A percentile compares a stretch with the other conserved stretches of the same genome.
Evolutionary conservation across 257 asterid genomes (phyloP).

Genomic region (Nicotiana benthamiana): DNA sequence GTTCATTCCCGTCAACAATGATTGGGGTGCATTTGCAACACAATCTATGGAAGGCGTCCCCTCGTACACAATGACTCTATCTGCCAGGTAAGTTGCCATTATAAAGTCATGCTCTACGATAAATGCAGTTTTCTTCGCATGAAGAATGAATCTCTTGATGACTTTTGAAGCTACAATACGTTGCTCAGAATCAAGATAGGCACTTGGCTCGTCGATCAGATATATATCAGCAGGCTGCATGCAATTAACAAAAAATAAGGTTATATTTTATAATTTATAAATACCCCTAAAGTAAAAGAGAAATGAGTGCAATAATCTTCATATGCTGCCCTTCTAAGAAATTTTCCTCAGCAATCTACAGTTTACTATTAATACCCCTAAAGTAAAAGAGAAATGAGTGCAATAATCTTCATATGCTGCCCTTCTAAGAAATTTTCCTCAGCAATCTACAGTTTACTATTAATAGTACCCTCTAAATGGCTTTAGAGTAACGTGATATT

Average conservation of each 20-base stretch:
- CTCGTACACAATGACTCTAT: conserved; percentile 89
- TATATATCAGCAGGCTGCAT: conserved; percentile 97
- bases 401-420: background rate
- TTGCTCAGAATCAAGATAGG: conserved; percentile 98
- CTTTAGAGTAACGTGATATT: too few relatives aligned
- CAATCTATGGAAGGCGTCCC: conserved; percentile 86
- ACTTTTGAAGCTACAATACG: conserved; percentile 98
- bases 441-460: background rate
- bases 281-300: background rate
- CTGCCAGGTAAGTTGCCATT: conserved; percentile 99
- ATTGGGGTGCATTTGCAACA: conserved; percentile 86
- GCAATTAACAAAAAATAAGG: conserved; percentile 15
- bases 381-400: background rate
- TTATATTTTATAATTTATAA: background rate
- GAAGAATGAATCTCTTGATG: conserved; percentile 93
- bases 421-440: background rate
- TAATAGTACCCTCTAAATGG: too few relatives aligned
- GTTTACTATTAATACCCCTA: background rate
- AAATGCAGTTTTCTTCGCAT: conserved; percentile 92
- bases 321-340: background rate
- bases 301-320: background rate
- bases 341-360: background rate
- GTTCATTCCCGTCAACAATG: conserved; percentile 96
- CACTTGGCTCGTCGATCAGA: conserved; percentile 94
- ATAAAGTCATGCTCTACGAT: conserved; percentile 96